Base-by-base conservation (phyloP, 2,329 filamentous ascomycete species). In the Boeremia exigua region DNA sequence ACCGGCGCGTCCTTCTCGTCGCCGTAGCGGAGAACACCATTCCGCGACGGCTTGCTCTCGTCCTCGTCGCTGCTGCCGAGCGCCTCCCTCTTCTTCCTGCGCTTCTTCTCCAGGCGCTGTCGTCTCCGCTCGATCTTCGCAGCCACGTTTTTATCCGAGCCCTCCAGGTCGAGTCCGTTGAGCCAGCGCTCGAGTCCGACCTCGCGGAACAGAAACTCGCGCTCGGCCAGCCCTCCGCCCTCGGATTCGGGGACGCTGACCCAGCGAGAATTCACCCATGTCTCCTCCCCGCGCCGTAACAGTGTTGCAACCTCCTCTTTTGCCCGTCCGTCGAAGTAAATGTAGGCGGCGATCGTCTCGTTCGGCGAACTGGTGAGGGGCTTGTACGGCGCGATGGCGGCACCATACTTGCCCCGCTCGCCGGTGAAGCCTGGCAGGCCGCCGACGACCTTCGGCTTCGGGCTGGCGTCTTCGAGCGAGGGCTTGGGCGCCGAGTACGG, bases 201-300 rank as follows among this genome's bases (percentile, higher is more conserved):
- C 76, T 99, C 95, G 53, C 94, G 90, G 78, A 99, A 99, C 62
- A 99, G 80, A 67, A 99, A 99, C 74, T 99, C 95, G 62, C 95
- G 87, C 80, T 99, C 95, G 28, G 95, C 95, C 40, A 99, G 85
- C 37, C 95, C 95, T 45, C 95, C 95, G 29, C 94, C 94, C 77
- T 98, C 94, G 23, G 89, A 86, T 27, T 93, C 88, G 2, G 94
- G 92, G 6, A 99, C 87, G 72, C 96, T 94, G 45, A 99, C 95
- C 95, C 95, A 99, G 67, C 95, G 85, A 52, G 92, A 97, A 72
- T 98, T 99, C 23, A 99, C 96, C 95, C 95, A 99, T 2, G 95
- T 99, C 78, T 99, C 95, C 74, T 98, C 95, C 23, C 95, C 94
- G 11, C 93, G 89, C 51, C 95, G 85, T 48, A 99, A 81, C 54